phyloP scores from a whole-genome alignment of 1,284 basidiomycete species.

The Ceratobasidium sp. region DNA sequence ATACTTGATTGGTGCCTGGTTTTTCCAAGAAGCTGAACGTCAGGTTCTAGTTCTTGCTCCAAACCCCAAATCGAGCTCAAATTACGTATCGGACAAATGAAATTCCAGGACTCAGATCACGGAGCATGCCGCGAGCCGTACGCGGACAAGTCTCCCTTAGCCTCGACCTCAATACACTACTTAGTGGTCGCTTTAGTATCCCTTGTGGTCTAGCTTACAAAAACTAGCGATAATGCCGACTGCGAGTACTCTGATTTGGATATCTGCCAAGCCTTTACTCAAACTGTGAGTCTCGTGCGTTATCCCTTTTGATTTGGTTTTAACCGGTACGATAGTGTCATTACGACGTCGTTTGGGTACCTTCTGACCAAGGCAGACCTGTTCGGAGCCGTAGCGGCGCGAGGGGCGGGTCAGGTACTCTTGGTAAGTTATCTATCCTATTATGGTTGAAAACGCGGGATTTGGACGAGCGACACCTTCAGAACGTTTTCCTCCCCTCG shows the following conservation, averaged over 20 bases:
- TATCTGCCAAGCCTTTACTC: slow-evolving; percentile 70
- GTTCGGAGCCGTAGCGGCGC: slow-evolving; percentile 69
- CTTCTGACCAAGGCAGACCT: slow-evolving; percentile 71
- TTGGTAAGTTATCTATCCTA: slow-evolving; percentile 59
- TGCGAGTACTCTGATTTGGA: slow-evolving; percentile 66
- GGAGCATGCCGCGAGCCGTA: no score
- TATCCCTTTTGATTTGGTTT: slow-evolving; percentile 15
- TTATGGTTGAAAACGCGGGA: neutral
- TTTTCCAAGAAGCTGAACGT: no score
- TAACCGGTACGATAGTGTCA: slow-evolving; percentile 58
- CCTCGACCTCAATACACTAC: neutral
- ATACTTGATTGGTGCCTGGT: no score
- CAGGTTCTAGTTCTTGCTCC: no score
- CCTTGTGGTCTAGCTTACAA: no score
- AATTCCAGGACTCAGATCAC: no score
- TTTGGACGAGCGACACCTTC: neutral
- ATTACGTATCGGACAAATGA: no score
- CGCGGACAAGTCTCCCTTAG: neutral
- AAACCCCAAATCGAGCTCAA: no score
- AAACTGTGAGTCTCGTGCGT: slow-evolving; percentile 64
- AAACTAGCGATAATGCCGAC: slow-evolving; percentile 49
- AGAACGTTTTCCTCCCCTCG: slow-evolving; percentile 78
- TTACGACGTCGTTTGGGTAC: slow-evolving; percentile 70
- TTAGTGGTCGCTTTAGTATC: no score
- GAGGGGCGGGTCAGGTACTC: slow-evolving; percentile 71